phyloP scores from a whole-genome alignment of 305 asterid genomes.

The Fraxinus dipetala region DNA sequence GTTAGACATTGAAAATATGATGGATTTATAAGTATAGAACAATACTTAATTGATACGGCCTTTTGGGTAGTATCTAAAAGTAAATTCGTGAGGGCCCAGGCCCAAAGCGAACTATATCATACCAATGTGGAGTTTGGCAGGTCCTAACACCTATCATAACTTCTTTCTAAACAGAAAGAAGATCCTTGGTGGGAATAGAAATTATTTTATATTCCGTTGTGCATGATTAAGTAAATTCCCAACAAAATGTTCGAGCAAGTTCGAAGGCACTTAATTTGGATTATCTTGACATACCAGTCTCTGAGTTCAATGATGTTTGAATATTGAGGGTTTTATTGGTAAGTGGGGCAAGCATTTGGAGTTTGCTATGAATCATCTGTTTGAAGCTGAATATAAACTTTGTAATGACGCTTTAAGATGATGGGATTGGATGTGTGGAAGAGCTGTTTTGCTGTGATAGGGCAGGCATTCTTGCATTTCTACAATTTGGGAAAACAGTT shows the following conservation, averaged over 20 bases:
- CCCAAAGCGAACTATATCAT: too few relatives aligned
- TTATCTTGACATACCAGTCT: slow-evolving; percentile 76
- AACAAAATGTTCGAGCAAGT: slow-evolving; percentile 63
- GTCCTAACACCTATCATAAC: too few relatives aligned
- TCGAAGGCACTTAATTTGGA: slow-evolving; percentile 75
- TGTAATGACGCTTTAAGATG: slow-evolving; percentile 69
- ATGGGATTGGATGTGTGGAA: slow-evolving; percentile 79
- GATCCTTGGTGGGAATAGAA: too few relatives aligned
- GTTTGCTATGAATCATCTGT: slow-evolving; percentile 79
- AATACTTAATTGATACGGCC: too few relatives aligned
- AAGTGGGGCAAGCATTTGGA: slow-evolving; percentile 91
- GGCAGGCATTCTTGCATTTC: slow-evolving; percentile 78
- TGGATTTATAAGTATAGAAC: too few relatives aligned
- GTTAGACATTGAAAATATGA: too few relatives aligned
- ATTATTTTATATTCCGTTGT: too few relatives aligned
- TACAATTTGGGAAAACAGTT: slow-evolving; percentile 74
- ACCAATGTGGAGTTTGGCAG: too few relatives aligned
- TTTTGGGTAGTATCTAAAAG: too few relatives aligned
- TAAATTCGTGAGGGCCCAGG: too few relatives aligned
- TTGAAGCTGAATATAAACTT: slow-evolving; percentile 81
- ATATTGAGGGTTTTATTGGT: slow-evolving; percentile 74
- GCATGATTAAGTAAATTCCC: too few relatives aligned
- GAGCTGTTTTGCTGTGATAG: slow-evolving; percentile 74
- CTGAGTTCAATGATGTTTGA: slow-evolving; percentile 81
- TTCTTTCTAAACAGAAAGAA: too few relatives aligned